Percentiles rank a stretch among this genome's conserved stretches.
phyloP scores from a whole-genome alignment of 2,329 filamentous ascomycete genomes.

The Penicillium hesseltinei region DNA sequence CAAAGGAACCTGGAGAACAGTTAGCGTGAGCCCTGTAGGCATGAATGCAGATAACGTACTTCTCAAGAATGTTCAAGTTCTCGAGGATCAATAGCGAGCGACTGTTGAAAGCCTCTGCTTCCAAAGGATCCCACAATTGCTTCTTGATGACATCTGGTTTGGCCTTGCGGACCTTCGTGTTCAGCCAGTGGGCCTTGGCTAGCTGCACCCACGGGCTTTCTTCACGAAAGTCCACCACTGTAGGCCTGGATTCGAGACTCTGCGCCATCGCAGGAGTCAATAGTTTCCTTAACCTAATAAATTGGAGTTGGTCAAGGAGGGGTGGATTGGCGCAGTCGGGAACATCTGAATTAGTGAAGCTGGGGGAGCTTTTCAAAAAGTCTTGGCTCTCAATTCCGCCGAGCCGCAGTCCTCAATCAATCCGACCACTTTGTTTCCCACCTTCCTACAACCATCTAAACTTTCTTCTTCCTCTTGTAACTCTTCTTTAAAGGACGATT shows the following conservation, averaged over 20 bases:
- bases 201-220: constrained; percentile 60
- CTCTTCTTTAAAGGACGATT: neutral
- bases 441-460: constrained; percentile 3
- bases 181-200: constrained; percentile 83
- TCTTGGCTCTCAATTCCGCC: constrained; percentile 30
- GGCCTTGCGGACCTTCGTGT: constrained; percentile 70
- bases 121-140: constrained; percentile 84
- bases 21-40: constrained; percentile 19
- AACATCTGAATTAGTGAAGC: constrained; percentile 24
- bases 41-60: constrained; percentile 44
- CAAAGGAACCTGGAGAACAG: constrained; percentile 72
- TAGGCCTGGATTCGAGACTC: constrained; percentile 43
- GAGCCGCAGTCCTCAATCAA: constrained; percentile 29
- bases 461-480: neutral
- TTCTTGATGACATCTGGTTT: constrained; percentile 79
- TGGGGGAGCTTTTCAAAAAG: constrained; percentile 31
- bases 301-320: constrained; percentile 17
- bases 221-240: constrained; percentile 44
- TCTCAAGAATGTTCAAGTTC: constrained; percentile 85
- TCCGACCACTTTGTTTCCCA: constrained; percentile 4
- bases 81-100: constrained; percentile 80
- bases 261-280: constrained; percentile 59
- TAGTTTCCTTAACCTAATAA: constrained; percentile 31
- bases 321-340: constrained; percentile 32
- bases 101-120: constrained; percentile 74